Evolutionary conservation across 1,139 yeast species (phyloP), one percentile per base, ranked within the genome.

Genomic region (Nakaseomyces kungkrabaensis): DNA sequence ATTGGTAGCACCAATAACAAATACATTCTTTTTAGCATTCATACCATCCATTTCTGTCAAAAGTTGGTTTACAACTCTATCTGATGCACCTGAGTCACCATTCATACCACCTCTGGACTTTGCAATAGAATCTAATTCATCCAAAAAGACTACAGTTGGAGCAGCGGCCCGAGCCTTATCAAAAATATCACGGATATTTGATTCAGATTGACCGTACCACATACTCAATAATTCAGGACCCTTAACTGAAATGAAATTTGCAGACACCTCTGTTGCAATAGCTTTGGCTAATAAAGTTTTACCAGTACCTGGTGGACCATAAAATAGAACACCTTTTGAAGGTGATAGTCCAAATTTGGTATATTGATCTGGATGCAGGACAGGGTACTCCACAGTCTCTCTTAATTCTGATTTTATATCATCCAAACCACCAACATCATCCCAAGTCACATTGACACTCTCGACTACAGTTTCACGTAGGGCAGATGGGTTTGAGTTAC

Each of bases 251-350:
- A 29, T 29, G 9, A 29, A 29, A 29, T 29, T 29, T 2, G 31
- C 31, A 7, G 31, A 29, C 40, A 89, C 97, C 70, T 92, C 97
- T 50, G 97, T 90, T 46, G 98, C 97, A 60, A 90, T 96, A 47
- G 98, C 98, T 72, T 90, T 92, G 45, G 98, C 98, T 61, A 92
- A 77, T 65, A 92, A 76, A 5, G 98, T 90, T 73, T 90, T 90
- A 87, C 98, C 98, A 57, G 97, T 90, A 83, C 98, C 98, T 54
- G 98, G 98, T 51, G 98, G 98, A 61, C 99, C 99, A 71, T 86
- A 92, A 77, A 92, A 92, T 68, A 92, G 77, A 88, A 29, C 31
- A 29, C 31, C 31, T 3, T 29, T 29, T 7, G 31, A 29, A 29
- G 31, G 31, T 29, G 31, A 29, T 3, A 29, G 9, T 29, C 31